phyloP scores from a whole-genome alignment of 208 protist genomes.

The Naegleria fowleri region DNA sequence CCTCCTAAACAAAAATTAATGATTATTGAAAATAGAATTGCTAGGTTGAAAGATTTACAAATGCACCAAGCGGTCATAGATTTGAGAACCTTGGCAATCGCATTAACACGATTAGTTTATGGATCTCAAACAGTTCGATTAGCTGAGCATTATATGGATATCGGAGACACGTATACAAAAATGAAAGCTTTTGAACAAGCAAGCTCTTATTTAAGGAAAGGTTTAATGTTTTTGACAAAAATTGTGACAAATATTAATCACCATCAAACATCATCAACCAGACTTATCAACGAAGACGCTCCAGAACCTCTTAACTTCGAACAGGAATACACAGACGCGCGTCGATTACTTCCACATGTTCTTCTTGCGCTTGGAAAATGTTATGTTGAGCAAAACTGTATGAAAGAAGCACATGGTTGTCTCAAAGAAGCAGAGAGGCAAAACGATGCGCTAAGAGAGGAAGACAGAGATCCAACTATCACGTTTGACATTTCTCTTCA shows the following conservation, averaged over 20 bases:
- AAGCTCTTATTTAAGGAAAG: background rate
- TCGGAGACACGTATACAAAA: background rate
- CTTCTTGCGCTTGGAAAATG: background rate
- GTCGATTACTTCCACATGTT: background rate
- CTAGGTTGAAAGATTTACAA: background rate
- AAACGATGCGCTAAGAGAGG: background rate
- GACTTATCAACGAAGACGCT: background rate
- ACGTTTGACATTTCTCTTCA: background rate
- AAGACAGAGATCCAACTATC: background rate
- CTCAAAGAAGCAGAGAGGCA: background rate
- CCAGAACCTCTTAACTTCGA: background rate
- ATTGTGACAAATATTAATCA: background rate
- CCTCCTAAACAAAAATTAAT: background rate
- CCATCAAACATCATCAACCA: background rate
- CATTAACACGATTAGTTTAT: background rate
- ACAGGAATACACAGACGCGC: background rate
- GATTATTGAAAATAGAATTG: background rate
- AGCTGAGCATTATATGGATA: background rate
- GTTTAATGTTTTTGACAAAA: background rate
- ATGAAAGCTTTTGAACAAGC: background rate
- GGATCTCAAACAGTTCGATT: background rate
- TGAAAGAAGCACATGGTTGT: background rate
- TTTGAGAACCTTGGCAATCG: background rate
- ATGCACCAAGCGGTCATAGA: background rate
- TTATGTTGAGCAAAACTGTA: background rate